A percentile compares a stretch with the other conserved stretches of the same genome.
Evolutionary conservation across 345 rosid genomes (phyloP).

Genomic region (Sonneratia alba): DNA sequence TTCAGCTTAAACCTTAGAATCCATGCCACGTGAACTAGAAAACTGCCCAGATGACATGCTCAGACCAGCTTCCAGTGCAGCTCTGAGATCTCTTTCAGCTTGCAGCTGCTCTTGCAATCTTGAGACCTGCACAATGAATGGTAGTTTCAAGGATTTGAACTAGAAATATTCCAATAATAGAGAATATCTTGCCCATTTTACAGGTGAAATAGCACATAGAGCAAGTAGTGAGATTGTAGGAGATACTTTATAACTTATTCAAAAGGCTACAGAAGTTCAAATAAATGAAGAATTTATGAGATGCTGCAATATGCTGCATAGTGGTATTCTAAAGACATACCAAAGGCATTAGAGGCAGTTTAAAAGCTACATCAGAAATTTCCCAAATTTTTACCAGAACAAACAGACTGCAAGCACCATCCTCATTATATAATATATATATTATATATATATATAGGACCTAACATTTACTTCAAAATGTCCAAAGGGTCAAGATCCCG

Average conservation of each 20-base stretch:
- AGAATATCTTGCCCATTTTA: not conserved
- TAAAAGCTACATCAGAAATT: not conserved
- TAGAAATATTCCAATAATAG: not conserved
- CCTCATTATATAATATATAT: not conserved
- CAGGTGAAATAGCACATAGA: not conserved
- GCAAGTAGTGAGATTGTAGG: not conserved
- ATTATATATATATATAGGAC: not conserved
- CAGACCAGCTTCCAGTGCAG: slow-evolving; percentile 94
- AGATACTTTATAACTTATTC: not conserved
- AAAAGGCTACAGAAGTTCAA: not conserved
- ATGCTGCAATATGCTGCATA: too few relatives aligned
- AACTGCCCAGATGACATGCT: slow-evolving; percentile 96
- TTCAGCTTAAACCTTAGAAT: slow-evolving; percentile 63
- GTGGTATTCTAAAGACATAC: not conserved
- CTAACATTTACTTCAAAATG: not conserved
- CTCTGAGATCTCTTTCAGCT: slow-evolving; percentile 97
- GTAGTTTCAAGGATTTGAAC: not conserved
- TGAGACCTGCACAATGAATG: slow-evolving; percentile 51
- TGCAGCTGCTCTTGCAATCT: slow-evolving; percentile 98
- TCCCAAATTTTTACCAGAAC: not conserved
- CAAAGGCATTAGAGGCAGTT: not conserved
- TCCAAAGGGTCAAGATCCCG: not conserved
- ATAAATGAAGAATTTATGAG: not conserved
- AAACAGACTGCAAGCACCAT: not conserved
- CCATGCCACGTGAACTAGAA: slow-evolving; percentile 77